Evolutionary conservation across 331 rosid genomes (phyloP), one percentile per base, ranked within the genome.

Genomic region (Dryas integrifolia): DNA sequence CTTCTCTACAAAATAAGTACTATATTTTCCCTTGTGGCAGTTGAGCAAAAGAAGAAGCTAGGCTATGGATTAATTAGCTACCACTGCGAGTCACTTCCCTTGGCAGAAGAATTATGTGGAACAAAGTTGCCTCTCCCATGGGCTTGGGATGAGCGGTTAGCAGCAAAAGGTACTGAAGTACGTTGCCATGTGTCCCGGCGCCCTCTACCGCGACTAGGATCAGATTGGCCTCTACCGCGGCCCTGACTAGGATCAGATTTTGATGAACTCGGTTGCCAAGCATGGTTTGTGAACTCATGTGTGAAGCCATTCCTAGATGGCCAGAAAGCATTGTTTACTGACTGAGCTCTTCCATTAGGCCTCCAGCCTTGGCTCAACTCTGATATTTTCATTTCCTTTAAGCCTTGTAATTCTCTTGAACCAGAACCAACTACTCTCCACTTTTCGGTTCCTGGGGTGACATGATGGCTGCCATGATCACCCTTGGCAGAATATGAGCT

Each of bases 311-410:
- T 24, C 24, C 72, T 30, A 14, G 72, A 50, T 15, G 48, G 38
- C 72, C 72, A 51, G 30, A 49, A 67, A 38, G 3, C 72, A 9
- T 50, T 67, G 58, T 67, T 35, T 9, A 3, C 7, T 14, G 72
- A 1, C 3, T 35, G 38, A 35, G 3, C 59, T 50, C 72, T 50
- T 49, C n/a, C 60, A 2, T 2, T 50, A 4, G 48, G 72, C 47
- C 48, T 49, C 72, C 72, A n/a, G 30, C 35, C 8, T 5, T n/a
- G 47, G 59, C 60, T 18, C 3, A 30, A 3, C 44, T 47, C 56
- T n/a, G 57, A 6, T 3, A 47, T 46, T 4, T 47, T 26, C 41
- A 50, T 15, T 7, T 35, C 46, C 60, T 11, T 50, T 3, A 67
- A 5, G 16, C 10, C 59, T 15, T 38, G 58, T 47, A 30, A 0